Conservation (phyloP, 768 basidiomycete genomes). For the Pulveroboletus ravenelii region DNA sequence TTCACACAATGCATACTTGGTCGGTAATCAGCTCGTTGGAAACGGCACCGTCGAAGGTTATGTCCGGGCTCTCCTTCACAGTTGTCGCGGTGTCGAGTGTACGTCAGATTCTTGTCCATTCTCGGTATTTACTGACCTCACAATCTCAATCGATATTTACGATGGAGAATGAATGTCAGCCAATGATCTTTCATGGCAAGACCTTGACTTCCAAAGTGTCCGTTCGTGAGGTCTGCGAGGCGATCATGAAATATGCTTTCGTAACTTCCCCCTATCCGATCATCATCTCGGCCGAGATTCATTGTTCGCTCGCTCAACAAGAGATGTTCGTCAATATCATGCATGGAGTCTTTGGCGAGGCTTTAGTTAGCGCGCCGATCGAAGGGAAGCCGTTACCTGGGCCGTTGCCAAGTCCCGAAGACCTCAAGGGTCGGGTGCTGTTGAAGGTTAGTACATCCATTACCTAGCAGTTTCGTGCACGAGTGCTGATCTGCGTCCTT, state of each 20-base stretch:
- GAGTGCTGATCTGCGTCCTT: constrained; percentile 1
- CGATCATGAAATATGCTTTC: constrained; percentile 87
- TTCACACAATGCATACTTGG: constrained; percentile 90
- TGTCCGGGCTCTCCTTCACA: constrained; percentile 82
- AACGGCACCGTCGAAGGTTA: constrained; percentile 90
- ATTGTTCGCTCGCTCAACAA: constrained; percentile 77
- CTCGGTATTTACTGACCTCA: neutral
- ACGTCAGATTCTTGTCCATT: constrained; percentile 28
- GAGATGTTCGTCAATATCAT: constrained; percentile 75
- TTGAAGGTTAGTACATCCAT: constrained; percentile 57
- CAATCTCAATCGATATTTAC: constrained; percentile 75
- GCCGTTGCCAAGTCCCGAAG: constrained; percentile 77
- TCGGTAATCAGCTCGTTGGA: constrained; percentile 83
- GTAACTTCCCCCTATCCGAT: constrained; percentile 87
- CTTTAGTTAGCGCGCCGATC: constrained; percentile 44
- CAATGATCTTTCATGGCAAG: constrained; percentile 84
- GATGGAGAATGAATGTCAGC: constrained; percentile 80
- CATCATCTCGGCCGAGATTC: constrained; percentile 90
- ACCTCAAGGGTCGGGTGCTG: constrained; percentile 71
- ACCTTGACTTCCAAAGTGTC: constrained; percentile 83
- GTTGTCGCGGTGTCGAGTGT: constrained; percentile 94
- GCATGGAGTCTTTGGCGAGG: constrained; percentile 53
- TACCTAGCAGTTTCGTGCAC: neutral
- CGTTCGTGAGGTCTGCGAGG: constrained; percentile 73
- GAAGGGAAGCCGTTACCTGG: constrained; percentile 47